Evolutionary conservation across 2,329 filamentous ascomycete species (phyloP), one percentile per base, ranked within the genome.

Genomic region (Alternaria brassicae): DNA sequence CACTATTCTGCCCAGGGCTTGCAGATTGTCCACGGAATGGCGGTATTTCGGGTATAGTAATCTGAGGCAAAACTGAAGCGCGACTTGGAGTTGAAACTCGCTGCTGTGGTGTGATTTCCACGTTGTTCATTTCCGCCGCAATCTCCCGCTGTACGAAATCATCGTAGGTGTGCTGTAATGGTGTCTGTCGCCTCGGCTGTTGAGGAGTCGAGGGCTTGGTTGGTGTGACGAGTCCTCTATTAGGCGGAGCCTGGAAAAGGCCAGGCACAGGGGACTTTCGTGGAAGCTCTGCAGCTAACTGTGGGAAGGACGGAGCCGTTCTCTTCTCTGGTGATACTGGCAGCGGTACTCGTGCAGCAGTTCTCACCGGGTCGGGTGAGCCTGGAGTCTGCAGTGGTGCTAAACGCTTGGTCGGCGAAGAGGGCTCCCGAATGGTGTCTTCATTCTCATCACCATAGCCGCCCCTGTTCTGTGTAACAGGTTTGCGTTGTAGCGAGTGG

Each of bases 81-180:
- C 74, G 68, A 27, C 77, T 77, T 28, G 72, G 75, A 15, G 71
- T 77, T 15, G 62, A 62, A 37, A 70, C 67, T 27, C 68, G 72
- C 45, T 73, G 70, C 42, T 73, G 70, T 17, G 68, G 71, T 42
- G 69, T 69, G 12, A 72, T 61, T 6, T 80, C 80, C 72, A 82
- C 75, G 50, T 78, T 78, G 23, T 75, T 78, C 53, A 76, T 70
- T 52, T 77, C 74, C 8, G 66, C 66, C 10, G 80, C 80, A 44
- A 83, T 82, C 7, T 77, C 79, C 45, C 81, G 79, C 65, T 83
- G 81, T n/a, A 83, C 67, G 55, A 80, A 82, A 34, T 82, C 81
- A 54, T 83, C 81, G 51, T 74, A 77, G 12, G 77, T 75, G 34
- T 73, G 70, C 27, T 71, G 68, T 5, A 77, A 68, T 23, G 74